Percentiles rank a stretch among this genome's conserved stretches.
phyloP scores from a whole-genome alignment of 371 early-diverging fungal species.

The Circinella minor region DNA sequence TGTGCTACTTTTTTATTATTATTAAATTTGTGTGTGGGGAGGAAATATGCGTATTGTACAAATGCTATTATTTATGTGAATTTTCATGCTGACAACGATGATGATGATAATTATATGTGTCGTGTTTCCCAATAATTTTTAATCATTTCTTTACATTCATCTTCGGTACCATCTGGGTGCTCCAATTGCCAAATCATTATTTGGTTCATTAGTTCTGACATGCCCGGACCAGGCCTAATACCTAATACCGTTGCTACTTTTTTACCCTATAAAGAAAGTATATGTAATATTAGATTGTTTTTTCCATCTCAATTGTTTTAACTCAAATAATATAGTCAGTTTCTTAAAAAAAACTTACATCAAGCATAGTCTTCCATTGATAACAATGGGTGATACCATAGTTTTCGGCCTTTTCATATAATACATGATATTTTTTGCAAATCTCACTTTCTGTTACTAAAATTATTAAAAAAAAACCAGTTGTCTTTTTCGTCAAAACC shows the following conservation, averaged over 20 bases:
- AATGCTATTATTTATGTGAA: not conserved
- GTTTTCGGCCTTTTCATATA: conserved; percentile 37
- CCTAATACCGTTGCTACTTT: conserved; percentile 58
- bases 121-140: conserved; percentile 35
- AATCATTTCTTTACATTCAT: conserved; percentile 58
- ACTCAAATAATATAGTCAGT: too few relatives aligned
- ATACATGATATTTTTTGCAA: conserved; percentile 38
- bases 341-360: conserved; percentile 45
- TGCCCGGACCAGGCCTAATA: conserved; percentile 67
- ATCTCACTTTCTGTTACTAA: conserved; percentile 12
- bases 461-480: not conserved
- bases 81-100: not conserved
- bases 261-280: conserved; percentile 54
- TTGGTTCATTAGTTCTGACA: conserved; percentile 54
- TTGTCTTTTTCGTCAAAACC: not conserved
- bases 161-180: conserved; percentile 62
- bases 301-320: too few relatives aligned
- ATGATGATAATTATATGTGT: not conserved
- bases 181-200: conserved; percentile 82
- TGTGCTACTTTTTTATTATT: too few relatives aligned
- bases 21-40: not conserved
- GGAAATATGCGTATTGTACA: not conserved
- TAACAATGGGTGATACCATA: conserved; percentile 61
- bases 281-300: too few relatives aligned
- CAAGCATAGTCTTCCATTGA: conserved; percentile 63